Evolutionary conservation across 805 yeast species (phyloP).

Genomic region (Maudiozyma serrabonitensis): DNA sequence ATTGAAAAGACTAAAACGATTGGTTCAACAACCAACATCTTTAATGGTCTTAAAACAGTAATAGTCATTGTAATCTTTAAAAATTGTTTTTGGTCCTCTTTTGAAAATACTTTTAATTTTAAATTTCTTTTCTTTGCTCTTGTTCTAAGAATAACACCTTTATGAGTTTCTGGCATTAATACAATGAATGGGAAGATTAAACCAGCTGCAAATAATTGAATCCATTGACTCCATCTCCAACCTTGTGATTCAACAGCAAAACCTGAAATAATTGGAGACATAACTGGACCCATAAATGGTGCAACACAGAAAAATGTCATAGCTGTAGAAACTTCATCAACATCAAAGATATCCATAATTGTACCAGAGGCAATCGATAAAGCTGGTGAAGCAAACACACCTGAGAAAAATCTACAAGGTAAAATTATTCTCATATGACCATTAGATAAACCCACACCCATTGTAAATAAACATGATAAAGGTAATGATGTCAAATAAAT

Average conservation of each 20-base stretch:
- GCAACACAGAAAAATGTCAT: constrained; percentile 70
- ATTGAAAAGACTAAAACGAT: constrained; percentile 61
- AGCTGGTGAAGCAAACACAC: constrained; percentile 72
- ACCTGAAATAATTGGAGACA: constrained; percentile 69
- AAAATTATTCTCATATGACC: constrained; percentile 49
- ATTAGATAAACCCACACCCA: constrained; percentile 61
- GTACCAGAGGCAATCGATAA: constrained; percentile 82
- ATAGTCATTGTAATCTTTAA: constrained; percentile 38
- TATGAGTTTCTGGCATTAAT: constrained; percentile 58
- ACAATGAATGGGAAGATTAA: constrained; percentile 39
- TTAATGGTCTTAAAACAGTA: constrained; percentile 51
- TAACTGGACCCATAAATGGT: constrained; percentile 72
- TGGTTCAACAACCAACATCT: constrained; percentile 66
- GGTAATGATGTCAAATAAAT: constrained; percentile 54
- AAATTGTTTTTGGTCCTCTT: constrained; percentile 30
- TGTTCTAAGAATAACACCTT: constrained; percentile 48
- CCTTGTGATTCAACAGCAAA: constrained; percentile 53
- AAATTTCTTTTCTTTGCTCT: constrained; percentile 56
- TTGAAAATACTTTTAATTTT: constrained; percentile 32
- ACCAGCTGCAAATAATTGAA: constrained; percentile 58
- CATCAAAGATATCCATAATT: constrained; percentile 65
- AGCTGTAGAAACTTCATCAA: constrained; percentile 58
- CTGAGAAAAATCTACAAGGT: constrained; percentile 64
- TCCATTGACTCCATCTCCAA: constrained; percentile 69
- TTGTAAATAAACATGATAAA: constrained; percentile 56